These are phyloP conservation scores for Beauveria asiatica DNA, from an alignment of 2,329 filamentous ascomycete genomes.

Conservation along the genomic window DNA sequence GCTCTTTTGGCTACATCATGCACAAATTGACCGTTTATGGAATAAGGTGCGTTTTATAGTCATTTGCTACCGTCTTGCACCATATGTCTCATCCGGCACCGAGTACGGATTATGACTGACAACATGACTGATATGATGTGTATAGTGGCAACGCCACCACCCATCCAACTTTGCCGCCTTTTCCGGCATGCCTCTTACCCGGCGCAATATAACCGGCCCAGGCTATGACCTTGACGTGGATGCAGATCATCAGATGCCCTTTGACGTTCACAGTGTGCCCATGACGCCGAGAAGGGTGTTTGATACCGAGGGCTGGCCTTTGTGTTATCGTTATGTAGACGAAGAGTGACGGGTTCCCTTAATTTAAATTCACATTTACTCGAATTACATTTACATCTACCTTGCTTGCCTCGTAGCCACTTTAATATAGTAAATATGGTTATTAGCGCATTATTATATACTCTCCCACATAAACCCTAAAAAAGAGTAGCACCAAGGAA, in stretches of 20 bases:
- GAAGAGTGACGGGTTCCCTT: neutral
- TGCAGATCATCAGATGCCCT: neutral
- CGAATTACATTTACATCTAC: too few species aligned
- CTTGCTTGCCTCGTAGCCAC: neutral
- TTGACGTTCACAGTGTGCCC: neutral
- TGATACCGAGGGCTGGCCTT: neutral
- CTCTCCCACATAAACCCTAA: too few species aligned
- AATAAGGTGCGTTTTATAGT: neutral
- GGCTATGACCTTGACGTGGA: neutral
- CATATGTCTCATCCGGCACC: neutral
- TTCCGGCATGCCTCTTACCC: neutral
- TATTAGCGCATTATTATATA: too few species aligned
- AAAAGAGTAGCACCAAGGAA: too few species aligned
- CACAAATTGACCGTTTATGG: neutral
- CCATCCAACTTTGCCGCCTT: slow-evolving; percentile 1
- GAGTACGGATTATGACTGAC: neutral
- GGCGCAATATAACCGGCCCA: neutral
- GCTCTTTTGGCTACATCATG: slow-evolving; percentile 2
- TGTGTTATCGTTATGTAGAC: neutral
- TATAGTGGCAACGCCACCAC: neutral
- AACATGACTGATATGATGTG: neutral
- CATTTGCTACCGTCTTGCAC: neutral
- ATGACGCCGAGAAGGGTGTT: neutral
- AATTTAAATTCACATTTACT: too few species aligned
- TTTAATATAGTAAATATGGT: neutral